Evolutionary conservation across 768 basidiomycete genomes (phyloP), one percentile per base, ranked within the genome.

Genomic region (Fomitopsis serialis): DNA sequence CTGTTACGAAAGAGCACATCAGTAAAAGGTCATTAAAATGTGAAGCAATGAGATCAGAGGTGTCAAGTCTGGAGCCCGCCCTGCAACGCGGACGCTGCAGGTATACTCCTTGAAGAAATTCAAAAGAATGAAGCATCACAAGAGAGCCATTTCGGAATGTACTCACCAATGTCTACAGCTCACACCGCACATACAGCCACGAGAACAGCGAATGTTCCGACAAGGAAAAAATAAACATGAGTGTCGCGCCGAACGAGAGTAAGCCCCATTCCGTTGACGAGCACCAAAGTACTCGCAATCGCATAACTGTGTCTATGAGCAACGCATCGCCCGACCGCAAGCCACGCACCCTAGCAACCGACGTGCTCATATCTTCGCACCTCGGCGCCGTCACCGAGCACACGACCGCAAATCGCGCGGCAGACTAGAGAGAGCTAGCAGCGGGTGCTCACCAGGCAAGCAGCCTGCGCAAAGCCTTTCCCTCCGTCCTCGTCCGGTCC

Each of bases 71-170:
- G 89, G 86, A 87, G 88, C 88, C 72, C 77, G 69, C 80, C 85
- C 84, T 63, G 67, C 60, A 56, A 56, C 59, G 40, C 59, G 27
- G 53, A 58, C 61, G 54, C 55, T 50, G 36, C 46, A 53, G 81
- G 83, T 85, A 86, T 87, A 71, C 85, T 83, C 89, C 89, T 74
- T 90, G 89, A 91, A 91, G 89, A 91, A 91, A 91, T 90, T 89
- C 89, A 85, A 84, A n/a, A 69, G 57, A 71, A 73, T 68, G 71
- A 82, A 86, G 86, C 85, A 87, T 78, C 54, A 63, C 65, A 32
- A n/a, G n/a, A 58, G 24, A 48, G 13, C n/a, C n/a, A n/a, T n/a
- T n/a, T n/a, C n/a, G n/a, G n/a, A n/a, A n/a, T n/a, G n/a, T 22
- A 53, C 55, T 53, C 55, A 40, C 15, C 50, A n/a, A n/a, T n/a